Percentiles rank a stretch among this genome's conserved stretches.
phyloP scores from a whole-genome alignment of 1,284 basidiomycete genomes.

The Heterobasidion occidentale region DNA sequence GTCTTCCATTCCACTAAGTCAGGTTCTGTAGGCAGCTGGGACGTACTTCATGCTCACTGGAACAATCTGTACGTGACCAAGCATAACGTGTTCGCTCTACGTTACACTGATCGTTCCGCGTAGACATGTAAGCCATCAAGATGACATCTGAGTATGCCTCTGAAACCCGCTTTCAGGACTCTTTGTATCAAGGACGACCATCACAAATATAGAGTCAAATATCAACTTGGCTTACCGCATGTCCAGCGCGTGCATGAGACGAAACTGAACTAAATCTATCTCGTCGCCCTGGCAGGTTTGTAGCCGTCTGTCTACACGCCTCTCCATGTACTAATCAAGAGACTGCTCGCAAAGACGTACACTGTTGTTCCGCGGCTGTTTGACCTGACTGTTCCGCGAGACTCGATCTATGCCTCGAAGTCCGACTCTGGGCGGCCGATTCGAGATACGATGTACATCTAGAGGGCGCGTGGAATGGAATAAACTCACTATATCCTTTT shows the following conservation, averaged over 20 bases:
- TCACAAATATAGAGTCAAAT: conserved; percentile 35
- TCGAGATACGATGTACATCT: too few relatives aligned
- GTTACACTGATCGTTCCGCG: conserved; percentile 1
- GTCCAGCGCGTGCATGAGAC: conserved; percentile 17
- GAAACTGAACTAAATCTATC: conserved; percentile 11
- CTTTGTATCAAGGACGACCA: conserved; percentile 54
- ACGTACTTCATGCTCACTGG: conserved; percentile 55
- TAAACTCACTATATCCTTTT: too few relatives aligned
- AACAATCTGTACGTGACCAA: conserved; percentile 42
- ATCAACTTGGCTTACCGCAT: conserved; percentile 34
- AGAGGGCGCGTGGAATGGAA: too few relatives aligned
- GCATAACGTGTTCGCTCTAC: too few relatives aligned
- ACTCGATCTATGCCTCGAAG: too few relatives aligned
- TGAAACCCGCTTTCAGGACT: conserved; percentile 25
- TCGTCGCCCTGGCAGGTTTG: too few relatives aligned
- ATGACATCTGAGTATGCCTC: neutral
- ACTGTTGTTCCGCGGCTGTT: too few relatives aligned
- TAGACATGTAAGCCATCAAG: conserved; percentile 39
- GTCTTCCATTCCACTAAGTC: conserved; percentile 8
- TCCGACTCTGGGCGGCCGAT: too few relatives aligned
- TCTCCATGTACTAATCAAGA: too few relatives aligned
- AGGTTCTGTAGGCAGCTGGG: conserved; percentile 36
- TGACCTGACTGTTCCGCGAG: too few relatives aligned
- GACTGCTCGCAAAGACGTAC: too few relatives aligned
- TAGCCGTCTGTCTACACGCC: too few relatives aligned